Percentiles rank a stretch among this genome's conserved stretches.
These are phyloP conservation scores for Puccinia hordei DNA, from an alignment of 1,284 basidiomycete genomes.

Conservation along the genomic window DNA sequence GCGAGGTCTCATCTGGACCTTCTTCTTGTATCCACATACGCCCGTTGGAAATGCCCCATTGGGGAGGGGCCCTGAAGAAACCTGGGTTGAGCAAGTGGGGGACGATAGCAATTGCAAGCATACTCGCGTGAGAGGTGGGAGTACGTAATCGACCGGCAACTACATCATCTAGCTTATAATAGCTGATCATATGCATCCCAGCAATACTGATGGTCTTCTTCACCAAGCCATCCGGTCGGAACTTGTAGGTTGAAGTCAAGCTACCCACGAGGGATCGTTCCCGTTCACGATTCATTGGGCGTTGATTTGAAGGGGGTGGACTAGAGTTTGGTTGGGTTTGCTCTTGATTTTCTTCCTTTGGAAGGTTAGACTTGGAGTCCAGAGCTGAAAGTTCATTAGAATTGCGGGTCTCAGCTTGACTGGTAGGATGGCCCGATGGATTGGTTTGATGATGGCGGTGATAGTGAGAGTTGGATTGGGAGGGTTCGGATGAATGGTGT, in stretches of 20 bases:
- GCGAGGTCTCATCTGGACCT: conserved; percentile 27
- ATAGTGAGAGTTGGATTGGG: conserved; percentile 21
- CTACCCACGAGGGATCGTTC: conserved; percentile 83
- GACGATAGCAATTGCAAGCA: not conserved
- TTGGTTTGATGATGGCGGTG: conserved; percentile 8
- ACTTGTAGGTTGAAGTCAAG: conserved; percentile 85
- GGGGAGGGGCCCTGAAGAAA: conserved; percentile 31
- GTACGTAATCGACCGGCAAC: conserved; percentile 33
- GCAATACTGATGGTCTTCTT: conserved; percentile 68
- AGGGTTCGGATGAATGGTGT: not conserved
- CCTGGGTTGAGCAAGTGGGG: conserved; percentile 13
- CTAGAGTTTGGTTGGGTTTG: conserved; percentile 56
- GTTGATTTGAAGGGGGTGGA: conserved; percentile 62
- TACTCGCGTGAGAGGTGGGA: conserved; percentile 8
- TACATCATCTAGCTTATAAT: conserved; percentile 48
- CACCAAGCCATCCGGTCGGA: conserved; percentile 85
- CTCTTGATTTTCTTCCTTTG: conserved; percentile 53
- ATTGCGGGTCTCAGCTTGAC: not conserved
- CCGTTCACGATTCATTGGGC: conserved; percentile 64
- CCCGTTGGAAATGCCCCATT: conserved; percentile 6
- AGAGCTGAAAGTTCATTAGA: not conserved
- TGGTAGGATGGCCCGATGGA: not conserved
- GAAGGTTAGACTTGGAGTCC: not conserved
- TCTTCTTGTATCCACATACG: conserved; percentile 31
- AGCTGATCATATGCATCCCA: conserved; percentile 51